A percentile compares a stretch with the other conserved stretches of the same genome.
Evolutionary conservation across 345 rosid genomes (phyloP).

Genomic region (Orychophragmus violaceus): DNA sequence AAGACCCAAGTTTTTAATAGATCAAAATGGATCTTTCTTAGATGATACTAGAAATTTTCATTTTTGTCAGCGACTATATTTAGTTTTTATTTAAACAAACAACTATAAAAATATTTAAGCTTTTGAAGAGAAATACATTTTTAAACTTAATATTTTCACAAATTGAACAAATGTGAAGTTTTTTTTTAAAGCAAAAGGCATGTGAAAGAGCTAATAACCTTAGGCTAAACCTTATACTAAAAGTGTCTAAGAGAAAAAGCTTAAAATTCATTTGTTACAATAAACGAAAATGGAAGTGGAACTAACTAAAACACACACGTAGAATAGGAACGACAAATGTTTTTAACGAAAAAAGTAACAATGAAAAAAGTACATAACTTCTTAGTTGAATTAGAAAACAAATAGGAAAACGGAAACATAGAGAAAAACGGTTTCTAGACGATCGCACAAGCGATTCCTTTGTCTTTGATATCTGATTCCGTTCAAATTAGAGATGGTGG

Average conservation of each 20-base stretch:
- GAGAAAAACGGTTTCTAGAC: too few relatives aligned
- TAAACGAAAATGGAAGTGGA: too few relatives aligned
- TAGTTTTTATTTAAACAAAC: background rate
- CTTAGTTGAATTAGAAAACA: too few relatives aligned
- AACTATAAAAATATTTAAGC: background rate
- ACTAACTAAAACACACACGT: too few relatives aligned
- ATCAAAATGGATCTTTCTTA: background rate
- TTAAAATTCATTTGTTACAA: background rate
- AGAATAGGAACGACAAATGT: too few relatives aligned
- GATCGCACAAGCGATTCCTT: too few relatives aligned
- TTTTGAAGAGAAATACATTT: background rate
- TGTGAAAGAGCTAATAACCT: background rate
- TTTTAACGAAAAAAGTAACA: too few relatives aligned
- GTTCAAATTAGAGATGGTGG: too few relatives aligned
- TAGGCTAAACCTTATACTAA: background rate
- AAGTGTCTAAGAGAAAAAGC: background rate
- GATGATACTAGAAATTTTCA: background rate
- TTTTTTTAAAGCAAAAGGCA: background rate
- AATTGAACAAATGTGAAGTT: background rate
- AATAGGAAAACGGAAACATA: too few relatives aligned
- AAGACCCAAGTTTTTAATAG: background rate
- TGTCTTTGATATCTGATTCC: too few relatives aligned
- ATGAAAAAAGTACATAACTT: too few relatives aligned
- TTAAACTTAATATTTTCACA: background rate
- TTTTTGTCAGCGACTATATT: too few relatives aligned